phyloP scores from a whole-genome alignment of 1,284 basidiomycete genomes.

The Microbotryum lychnidis-dioicae region DNA sequence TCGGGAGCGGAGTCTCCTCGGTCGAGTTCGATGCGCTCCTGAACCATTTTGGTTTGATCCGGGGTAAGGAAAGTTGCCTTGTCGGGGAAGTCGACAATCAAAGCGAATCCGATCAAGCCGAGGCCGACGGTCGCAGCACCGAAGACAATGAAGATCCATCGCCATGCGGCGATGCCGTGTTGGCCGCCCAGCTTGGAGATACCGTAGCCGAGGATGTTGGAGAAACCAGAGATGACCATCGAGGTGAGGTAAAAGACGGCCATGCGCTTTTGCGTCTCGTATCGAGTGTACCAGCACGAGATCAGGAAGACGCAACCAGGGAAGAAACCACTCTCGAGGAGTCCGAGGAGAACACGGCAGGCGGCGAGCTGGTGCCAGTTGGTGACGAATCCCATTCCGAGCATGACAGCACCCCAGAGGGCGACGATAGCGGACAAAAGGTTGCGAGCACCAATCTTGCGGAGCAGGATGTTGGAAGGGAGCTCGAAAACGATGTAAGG shows the following conservation, averaged over 20 bases:
- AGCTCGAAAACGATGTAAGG: constrained; percentile 35
- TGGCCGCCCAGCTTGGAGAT: constrained; percentile 33
- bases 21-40: constrained; percentile 43
- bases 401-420: constrained; percentile 42
- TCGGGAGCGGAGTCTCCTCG: constrained; percentile 44
- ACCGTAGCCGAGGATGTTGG: constrained; percentile 43
- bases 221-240: constrained; percentile 42
- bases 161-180: constrained; percentile 37
- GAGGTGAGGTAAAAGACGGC: constrained; percentile 44
- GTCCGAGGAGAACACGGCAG: constrained; percentile 42
- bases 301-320: constrained; percentile 41
- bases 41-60: constrained; percentile 41
- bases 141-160: constrained; percentile 33
- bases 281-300: constrained; percentile 45
- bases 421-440: constrained; percentile 39
- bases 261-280: constrained; percentile 42
- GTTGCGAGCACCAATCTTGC: constrained; percentile 41
- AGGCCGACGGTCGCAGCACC: constrained; percentile 38
- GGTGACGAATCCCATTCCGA: constrained; percentile 40
- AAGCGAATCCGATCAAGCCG: constrained; percentile 23
- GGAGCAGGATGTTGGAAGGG: constrained; percentile 37
- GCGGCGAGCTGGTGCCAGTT: constrained; percentile 40
- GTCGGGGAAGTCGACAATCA: constrained; percentile 44
- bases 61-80: constrained; percentile 43
- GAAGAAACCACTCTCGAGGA: constrained; percentile 39